Evolutionary conservation across 441 rosid genomes (phyloP).

Genomic region (Croton laevigatus): DNA sequence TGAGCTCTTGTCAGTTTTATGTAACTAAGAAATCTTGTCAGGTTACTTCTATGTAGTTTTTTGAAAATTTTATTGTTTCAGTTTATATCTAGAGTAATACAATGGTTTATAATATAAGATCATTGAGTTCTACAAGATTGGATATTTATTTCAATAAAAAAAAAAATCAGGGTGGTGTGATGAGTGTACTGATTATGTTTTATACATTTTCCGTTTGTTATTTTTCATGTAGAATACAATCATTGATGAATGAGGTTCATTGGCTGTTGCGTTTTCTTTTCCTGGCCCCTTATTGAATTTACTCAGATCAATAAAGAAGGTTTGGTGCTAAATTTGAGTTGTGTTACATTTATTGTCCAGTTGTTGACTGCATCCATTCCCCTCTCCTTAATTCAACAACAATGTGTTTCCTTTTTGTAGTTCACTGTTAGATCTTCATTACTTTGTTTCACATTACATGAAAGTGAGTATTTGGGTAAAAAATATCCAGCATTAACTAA

Average conservation of each 20-base stretch:
- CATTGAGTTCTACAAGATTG: neutral
- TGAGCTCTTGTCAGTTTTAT: neutral
- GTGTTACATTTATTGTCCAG: slow-evolving; percentile 6
- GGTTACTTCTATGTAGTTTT: neutral
- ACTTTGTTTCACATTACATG: slow-evolving; percentile 1
- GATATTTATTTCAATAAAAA: neutral
- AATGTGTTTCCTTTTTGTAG: neutral
- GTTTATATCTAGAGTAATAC: neutral
- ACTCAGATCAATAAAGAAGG: slow-evolving; percentile 62
- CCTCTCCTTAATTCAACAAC: neutral
- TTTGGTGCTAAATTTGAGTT: slow-evolving; percentile 29
- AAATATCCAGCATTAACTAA: slow-evolving; percentile 7
- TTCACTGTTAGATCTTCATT: neutral
- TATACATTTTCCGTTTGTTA: slow-evolving; percentile 4
- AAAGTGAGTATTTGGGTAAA: neutral
- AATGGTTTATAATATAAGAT: neutral
- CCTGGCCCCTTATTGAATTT: slow-evolving; percentile 71
- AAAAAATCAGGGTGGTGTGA: neutral
- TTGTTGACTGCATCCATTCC: slow-evolving; percentile 5
- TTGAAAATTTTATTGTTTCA: neutral
- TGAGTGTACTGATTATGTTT: slow-evolving; percentile 2
- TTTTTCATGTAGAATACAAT: slow-evolving; percentile 57
- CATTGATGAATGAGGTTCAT: slow-evolving; percentile 83
- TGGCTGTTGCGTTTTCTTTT: slow-evolving; percentile 63
- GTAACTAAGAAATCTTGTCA: neutral